phyloP scores from a whole-genome alignment of 2,329 filamentous ascomycete species.

The Intubia oerlemansii region DNA sequence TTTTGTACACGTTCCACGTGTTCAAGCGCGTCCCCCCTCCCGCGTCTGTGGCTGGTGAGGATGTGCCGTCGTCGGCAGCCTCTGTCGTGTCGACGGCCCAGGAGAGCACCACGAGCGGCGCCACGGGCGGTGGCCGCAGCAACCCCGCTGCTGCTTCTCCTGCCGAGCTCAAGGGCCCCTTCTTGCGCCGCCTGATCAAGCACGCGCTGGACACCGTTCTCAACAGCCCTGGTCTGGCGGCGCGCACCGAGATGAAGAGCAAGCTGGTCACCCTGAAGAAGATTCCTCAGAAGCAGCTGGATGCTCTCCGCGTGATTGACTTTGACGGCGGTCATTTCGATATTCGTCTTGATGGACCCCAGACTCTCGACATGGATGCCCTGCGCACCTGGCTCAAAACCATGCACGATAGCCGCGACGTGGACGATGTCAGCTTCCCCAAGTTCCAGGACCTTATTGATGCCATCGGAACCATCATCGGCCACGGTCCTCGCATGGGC shows the following conservation, averaged over 20 bases:
- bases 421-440: constrained; percentile 19
- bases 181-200: constrained; percentile 6
- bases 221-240: constrained; percentile 12
- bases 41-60: constrained; percentile 1
- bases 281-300: constrained; percentile 2
- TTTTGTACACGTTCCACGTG: constrained; percentile 24
- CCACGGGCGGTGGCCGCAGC: neutral
- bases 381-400: constrained; percentile 23
- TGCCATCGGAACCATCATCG: constrained; percentile 29
- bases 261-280: constrained; percentile 5
- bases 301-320: constrained; percentile 2
- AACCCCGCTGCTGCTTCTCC: too few species aligned
- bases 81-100: neutral
- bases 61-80: too few species aligned
- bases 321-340: constrained; percentile 6
- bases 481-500: constrained; percentile 18
- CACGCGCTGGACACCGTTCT: constrained; percentile 15
- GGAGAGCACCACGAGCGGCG: constrained; percentile 5
- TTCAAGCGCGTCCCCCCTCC: constrained; percentile 7
- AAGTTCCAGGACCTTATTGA: constrained; percentile 26
- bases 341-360: constrained; percentile 21
- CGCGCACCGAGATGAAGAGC: constrained; percentile 7
- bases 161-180: constrained; percentile 6
- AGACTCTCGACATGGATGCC: constrained; percentile 18
- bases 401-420: constrained; percentile 16